Evolutionary conservation across 805 yeast genomes (phyloP), one percentile per base, ranked within the genome.

Genomic region (Sungouiozyma intestinalis): DNA sequence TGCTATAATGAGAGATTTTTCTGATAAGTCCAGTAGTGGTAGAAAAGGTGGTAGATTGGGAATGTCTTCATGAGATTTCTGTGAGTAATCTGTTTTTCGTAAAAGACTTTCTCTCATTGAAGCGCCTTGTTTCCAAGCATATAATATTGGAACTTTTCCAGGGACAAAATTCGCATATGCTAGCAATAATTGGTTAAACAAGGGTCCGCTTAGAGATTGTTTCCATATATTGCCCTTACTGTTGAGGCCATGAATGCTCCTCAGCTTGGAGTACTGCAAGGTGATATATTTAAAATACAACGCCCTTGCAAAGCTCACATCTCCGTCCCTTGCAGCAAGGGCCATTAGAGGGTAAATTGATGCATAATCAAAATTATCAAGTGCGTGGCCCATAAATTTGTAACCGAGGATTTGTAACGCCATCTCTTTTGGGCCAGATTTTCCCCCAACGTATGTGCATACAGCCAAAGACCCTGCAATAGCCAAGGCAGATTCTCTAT

Each of bases 311-410:
- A 85, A 65, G 4, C 76, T 66, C 16, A 83, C 61, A 57, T 88
- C 96, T 0, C 94, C 92, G 53, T 87, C 87, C 45, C 69, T 69
- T 0, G 86, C 81, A n/a, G 92, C 76, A 38, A 90, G 62, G 47
- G 79, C 73, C 64, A 90, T 69, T 77, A 90, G 78, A 14, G 77
- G 71, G 47, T 79, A 82, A 55, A 55, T 40, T 13, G 54, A 48
- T 8, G 34, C 27, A 8, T 37, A 37, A 42, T 57, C 53, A 20
- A 48, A 60, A 19, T 49, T 45, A 14, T 72, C 68, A 50, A 77
- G 68, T 44, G 84, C 76, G 48, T 83, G 78, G 46, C 79, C 69
- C 42, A 88, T 74, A 50, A 76, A 81, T 41, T 74, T 73, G 97
- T 97, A 90, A 0, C 95, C 94, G 48, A 53, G 19, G 31, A 60